Evolutionary conservation across 768 basidiomycete genomes (phyloP), one percentile per base, ranked within the genome.

Genomic region (Sporobolomyces pararoseus): DNA sequence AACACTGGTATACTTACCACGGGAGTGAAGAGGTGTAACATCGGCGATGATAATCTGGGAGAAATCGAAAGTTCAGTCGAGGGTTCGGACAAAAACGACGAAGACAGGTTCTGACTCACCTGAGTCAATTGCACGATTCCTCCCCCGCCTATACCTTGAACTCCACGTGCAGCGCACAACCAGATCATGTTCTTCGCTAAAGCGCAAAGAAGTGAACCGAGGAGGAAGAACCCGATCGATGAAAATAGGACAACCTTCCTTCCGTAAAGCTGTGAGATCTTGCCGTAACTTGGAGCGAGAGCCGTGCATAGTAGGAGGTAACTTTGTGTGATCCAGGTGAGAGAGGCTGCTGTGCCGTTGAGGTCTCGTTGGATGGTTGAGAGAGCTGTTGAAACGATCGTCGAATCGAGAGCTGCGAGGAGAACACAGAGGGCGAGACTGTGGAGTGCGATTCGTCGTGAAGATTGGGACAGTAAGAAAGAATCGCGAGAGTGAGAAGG

Each of bases 221-320:
- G 9, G 25, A 75, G 61, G 50, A 75, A 75, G 3, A 72, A 23
- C 3, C n/a, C 46, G 50, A 75, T 72, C 6, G 54, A 54, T 5
- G 19, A 4, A 39, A 39, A 72, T 1, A 72, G 49, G n/a, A 68
- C 52, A 58, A 65, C 50, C 66, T 76, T 74, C 19, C 75, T 51
- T 78, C 82, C 83, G n/a, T 82, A 69, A 58, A 83, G 80, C 78
- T 89, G 86, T 1, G 88, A 89, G 0, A 90, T 77, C 75, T 91
- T 91, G 7, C 90, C 90, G 69, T 90, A 91, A 2, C 89, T 73
- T 0, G 90, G 89, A 0, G 86, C 83, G 16, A 89, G 39, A 4
- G 54, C 46, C 2, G 71, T 73, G 9, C 86, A 85, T 0, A 87
- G 83, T 27, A 91, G 84, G 29, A 91, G 80, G 77, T 91, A 91